Conservation (phyloP, 331 rosid genomes). For the Cydonia oblonga region DNA sequence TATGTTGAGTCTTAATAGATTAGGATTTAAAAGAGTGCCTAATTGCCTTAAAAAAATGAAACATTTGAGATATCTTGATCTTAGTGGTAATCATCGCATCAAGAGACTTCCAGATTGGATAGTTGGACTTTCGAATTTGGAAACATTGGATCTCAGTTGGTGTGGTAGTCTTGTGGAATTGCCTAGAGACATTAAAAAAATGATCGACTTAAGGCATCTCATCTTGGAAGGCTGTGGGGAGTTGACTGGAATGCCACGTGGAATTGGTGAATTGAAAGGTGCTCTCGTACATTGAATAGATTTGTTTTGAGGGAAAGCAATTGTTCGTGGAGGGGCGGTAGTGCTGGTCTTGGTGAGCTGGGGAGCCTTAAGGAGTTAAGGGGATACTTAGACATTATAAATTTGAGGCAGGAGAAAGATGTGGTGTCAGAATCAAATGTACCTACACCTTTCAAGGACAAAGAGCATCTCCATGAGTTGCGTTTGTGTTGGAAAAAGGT, state of each 20-base stretch:
- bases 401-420: not conserved
- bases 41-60: not conserved
- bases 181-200: not conserved
- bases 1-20: accelerated
- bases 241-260: constrained; percentile 13
- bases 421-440: not conserved
- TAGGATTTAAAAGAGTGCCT: accelerated
- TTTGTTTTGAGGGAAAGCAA: not conserved
- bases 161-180: not conserved
- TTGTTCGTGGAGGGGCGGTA: not conserved
- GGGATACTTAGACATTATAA: accelerated
- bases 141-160: not conserved
- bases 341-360: not conserved
- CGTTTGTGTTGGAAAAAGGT: accelerated
- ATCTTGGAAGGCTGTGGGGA: accelerated
- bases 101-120: constrained; percentile 12
- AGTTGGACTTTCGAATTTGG: constrained; percentile 18
- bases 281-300: not conserved
- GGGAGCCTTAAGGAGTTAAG: not conserved
- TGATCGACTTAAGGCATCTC: not conserved
- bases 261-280: constrained; percentile 12
- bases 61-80: constrained; percentile 7
- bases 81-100: not conserved
- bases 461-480: not conserved
- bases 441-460: too few species aligned